These are phyloP conservation scores for Leishmania turanica DNA, from an alignment of 208 protist genomes.

Conservation along the genomic window DNA sequence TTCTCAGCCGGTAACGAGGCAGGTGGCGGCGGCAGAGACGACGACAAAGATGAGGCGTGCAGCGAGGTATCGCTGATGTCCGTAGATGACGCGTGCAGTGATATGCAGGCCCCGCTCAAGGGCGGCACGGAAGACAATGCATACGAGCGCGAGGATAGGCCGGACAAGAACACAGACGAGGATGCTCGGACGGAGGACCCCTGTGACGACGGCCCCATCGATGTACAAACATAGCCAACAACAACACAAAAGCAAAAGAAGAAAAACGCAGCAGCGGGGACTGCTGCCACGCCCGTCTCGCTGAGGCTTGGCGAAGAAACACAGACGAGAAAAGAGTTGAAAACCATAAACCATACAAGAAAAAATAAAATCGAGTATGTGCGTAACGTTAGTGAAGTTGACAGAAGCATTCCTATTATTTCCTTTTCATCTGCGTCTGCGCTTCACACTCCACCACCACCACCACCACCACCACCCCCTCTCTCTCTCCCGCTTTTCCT, in stretches of 20 bases:
- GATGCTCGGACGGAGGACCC: not conserved
- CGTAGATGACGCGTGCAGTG: constrained; percentile 24
- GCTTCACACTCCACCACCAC: not conserved
- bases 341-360: not conserved
- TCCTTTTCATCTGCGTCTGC: not conserved
- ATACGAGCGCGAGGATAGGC: not conserved
- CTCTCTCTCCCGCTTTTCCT: not conserved
- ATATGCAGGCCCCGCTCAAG: constrained; percentile 12
- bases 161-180: not conserved
- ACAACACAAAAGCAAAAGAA: not conserved
- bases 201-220: not conserved
- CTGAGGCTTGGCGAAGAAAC: not conserved
- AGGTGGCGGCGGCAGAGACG: not conserved
- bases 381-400: not conserved
- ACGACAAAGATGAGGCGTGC: constrained; percentile 12
- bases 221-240: not conserved
- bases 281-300: not conserved
- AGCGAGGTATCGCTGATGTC: constrained; percentile 29
- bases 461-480: not conserved
- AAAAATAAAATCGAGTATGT: not conserved
- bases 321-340: not conserved
- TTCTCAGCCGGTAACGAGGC: constrained; percentile 1
- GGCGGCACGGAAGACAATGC: not conserved
- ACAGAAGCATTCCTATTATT: not conserved
- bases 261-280: not conserved